Conservation (phyloP, 2,329 filamentous ascomycete genomes). For the Neurospora crassa region DNA sequence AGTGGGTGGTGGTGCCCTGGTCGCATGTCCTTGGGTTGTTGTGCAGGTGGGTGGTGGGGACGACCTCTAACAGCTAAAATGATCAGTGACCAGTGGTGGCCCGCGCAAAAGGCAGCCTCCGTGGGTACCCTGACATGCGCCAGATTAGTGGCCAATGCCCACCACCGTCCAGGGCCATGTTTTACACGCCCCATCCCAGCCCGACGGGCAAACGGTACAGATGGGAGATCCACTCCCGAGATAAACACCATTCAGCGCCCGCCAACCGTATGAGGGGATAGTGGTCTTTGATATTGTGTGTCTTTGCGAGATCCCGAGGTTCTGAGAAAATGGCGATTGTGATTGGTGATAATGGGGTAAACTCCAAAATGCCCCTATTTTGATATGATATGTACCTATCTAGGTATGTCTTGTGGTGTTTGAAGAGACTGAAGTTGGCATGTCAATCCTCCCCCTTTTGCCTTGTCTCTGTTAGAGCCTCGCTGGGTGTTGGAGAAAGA, state of each 20-base stretch:
- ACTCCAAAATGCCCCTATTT: not conserved
- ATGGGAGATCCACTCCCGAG: not conserved
- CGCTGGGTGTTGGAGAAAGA: not conserved
- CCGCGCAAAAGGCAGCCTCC: not conserved
- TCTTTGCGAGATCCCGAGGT: not conserved
- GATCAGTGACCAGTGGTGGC: not conserved
- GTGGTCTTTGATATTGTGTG: not conserved
- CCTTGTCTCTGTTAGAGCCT: not conserved
- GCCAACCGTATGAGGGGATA: not conserved
- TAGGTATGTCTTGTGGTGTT: not conserved
- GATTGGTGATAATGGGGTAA: not conserved
- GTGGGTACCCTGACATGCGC: not conserved
- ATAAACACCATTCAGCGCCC: not conserved
- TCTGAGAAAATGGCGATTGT: not conserved
- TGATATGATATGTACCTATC: not conserved
- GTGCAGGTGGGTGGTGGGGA: not conserved
- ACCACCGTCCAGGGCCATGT: not conserved
- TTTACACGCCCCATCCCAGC: not conserved
- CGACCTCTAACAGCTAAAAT: not conserved
- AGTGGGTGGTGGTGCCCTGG: not conserved
- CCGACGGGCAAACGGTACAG: not conserved
- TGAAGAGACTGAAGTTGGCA: not conserved
- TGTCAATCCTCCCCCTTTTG: not conserved
- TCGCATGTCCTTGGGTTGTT: not conserved
- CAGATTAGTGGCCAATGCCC: not conserved